Evolutionary conservation across 2,329 filamentous ascomycete genomes (phyloP).

Genomic region (Colletotrichum tamarilloi): DNA sequence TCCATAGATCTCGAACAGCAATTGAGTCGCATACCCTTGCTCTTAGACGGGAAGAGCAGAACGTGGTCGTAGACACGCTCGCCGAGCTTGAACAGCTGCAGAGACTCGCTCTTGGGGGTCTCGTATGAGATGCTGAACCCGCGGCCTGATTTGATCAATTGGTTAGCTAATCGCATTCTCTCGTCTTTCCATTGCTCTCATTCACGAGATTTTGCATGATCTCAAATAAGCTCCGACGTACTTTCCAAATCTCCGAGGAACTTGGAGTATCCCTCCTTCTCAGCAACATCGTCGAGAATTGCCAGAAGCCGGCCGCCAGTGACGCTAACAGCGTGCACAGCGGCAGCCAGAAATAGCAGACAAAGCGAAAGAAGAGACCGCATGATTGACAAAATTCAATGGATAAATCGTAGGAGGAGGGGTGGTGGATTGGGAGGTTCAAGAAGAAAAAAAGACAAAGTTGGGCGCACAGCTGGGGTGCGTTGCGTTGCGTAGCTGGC

Average conservation of each 20-base stretch:
- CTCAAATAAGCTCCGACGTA: conserved; percentile 49
- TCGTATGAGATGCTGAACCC: conserved; percentile 85
- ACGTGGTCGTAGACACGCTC: conserved; percentile 93
- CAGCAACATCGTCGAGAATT: conserved; percentile 82
- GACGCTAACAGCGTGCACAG: conserved; percentile 81
- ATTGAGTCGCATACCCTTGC: conserved; percentile 75
- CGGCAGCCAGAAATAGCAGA: conserved; percentile 72
- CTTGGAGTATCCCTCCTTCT: conserved; percentile 85
- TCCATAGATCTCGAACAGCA: neutral
- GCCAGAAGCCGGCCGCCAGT: conserved; percentile 88
- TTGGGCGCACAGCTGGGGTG: conserved; percentile 37
- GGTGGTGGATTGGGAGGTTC: neutral
- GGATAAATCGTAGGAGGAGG: conserved; percentile 22
- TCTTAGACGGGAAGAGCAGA: conserved; percentile 86
- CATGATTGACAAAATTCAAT: conserved; percentile 64
- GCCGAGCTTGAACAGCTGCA: conserved; percentile 86
- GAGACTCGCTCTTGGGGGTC: conserved; percentile 81
- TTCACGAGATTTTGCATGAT: neutral
- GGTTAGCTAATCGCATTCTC: conserved; percentile 39
- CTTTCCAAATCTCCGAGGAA: conserved; percentile 81
- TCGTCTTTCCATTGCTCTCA: conserved; percentile 1
- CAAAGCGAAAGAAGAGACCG: conserved; percentile 79
- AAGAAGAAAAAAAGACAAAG: conserved; percentile 35
- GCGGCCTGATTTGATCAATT: conserved; percentile 66
- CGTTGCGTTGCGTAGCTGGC: conserved; percentile 29